Percentiles rank a stretch among this genome's conserved stretches.
Evolutionary conservation across 345 rosid species (phyloP).

Genomic region (Eucalyptus pauciflora): DNA sequence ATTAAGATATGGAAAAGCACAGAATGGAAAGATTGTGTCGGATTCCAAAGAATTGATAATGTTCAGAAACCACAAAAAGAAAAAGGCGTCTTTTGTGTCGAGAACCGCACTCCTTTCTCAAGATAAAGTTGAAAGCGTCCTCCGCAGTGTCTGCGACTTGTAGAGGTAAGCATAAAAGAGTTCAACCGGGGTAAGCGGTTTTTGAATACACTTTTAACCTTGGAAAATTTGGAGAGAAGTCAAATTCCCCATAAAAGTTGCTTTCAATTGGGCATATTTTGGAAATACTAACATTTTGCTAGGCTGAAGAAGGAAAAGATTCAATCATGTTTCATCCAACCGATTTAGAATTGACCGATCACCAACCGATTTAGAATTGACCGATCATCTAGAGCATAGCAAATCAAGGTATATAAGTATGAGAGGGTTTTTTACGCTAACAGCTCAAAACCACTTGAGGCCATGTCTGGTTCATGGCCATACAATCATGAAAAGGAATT

Average conservation of each 20-base stretch:
- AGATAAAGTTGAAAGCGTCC: slow-evolving; percentile 68
- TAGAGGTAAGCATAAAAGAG: background rate
- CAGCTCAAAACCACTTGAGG: background rate
- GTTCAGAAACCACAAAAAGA: background rate
- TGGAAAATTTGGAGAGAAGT: background rate
- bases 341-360: background rate
- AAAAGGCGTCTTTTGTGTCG: background rate
- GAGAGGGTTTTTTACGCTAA: background rate
- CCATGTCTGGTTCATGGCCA: background rate
- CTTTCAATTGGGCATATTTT: background rate
- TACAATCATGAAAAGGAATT: no score
- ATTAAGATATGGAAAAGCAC: background rate
- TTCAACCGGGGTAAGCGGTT: background rate
- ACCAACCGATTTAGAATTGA: no score
- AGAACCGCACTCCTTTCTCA: slow-evolving; percentile 30
- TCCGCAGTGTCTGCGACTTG: slow-evolving; percentile 76
- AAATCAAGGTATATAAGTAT: background rate
- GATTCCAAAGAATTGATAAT: background rate
- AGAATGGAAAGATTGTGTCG: background rate
- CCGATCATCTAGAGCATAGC: background rate
- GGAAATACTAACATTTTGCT: background rate
- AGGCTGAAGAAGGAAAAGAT: background rate
- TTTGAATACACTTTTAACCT: background rate
- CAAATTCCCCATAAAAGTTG: background rate
- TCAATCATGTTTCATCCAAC: background rate